A percentile compares a stretch with the other conserved stretches of the same genome.
Evolutionary conservation across 805 yeast genomes (phyloP).

Genomic region (Metschnikowia gruessii): DNA sequence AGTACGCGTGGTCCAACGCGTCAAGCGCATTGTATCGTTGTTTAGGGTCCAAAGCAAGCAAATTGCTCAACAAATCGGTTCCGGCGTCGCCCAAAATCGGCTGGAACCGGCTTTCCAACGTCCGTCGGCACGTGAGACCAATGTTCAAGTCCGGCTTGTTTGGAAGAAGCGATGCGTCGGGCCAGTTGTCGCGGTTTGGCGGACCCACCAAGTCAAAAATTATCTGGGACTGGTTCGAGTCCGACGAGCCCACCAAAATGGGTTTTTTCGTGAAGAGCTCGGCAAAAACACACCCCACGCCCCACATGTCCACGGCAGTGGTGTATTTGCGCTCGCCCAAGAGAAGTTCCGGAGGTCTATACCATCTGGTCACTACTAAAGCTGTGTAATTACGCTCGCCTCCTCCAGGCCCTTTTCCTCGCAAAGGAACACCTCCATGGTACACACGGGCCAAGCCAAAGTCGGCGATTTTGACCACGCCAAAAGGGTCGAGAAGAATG

Average conservation of each 20-base stretch:
- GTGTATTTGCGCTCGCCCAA: conserved; percentile 85
- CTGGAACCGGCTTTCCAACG: conserved; percentile 49
- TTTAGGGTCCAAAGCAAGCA: conserved; percentile 68
- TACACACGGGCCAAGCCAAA: conserved; percentile 87
- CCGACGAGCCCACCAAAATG: conserved; percentile 79
- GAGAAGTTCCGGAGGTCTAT: conserved; percentile 90
- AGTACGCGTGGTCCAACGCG: conserved; percentile 71
- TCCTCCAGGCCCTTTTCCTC: conserved; percentile 55
- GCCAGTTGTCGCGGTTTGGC: conserved; percentile 62
- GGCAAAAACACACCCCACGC: conserved; percentile 92
- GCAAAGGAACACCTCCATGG: conserved; percentile 57
- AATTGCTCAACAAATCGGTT: conserved; percentile 53
- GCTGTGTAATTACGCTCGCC: conserved; percentile 54
- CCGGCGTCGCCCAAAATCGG: conserved; percentile 45
- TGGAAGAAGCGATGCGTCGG: conserved; percentile 58
- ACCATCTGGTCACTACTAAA: conserved; percentile 94
- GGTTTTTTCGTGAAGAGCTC: conserved; percentile 84
- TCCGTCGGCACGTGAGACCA: conserved; percentile 46
- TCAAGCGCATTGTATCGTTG: conserved; percentile 74
- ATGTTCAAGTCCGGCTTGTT: conserved; percentile 45
- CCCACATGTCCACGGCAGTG: conserved; percentile 97
- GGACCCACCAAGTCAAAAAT: conserved; percentile 82
- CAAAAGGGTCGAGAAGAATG: conserved; percentile 71
- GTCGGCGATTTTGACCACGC: conserved; percentile 87
- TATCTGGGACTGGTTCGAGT: conserved; percentile 79